Conservation (phyloP, 1,284 basidiomycete genomes). For the Tremellales sp. region DNA sequence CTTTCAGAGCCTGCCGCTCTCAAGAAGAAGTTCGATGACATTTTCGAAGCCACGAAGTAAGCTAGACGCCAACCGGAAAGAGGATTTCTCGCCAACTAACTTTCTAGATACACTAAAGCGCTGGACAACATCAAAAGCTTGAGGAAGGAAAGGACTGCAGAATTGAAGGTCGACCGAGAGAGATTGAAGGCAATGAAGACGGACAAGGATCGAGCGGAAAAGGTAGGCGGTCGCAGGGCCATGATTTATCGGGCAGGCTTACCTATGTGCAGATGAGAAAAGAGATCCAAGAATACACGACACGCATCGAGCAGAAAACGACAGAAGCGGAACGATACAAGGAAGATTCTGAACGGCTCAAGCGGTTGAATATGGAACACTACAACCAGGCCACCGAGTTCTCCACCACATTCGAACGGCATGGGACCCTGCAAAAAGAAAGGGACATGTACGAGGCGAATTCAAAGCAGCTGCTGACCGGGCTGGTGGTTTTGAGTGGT, state of each 20-base stretch:
- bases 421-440: constrained; percentile 64
- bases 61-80: constrained; percentile 16
- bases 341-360: constrained; percentile 62
- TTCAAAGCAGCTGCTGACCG: constrained; percentile 57
- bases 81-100: background rate
- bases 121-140: constrained; percentile 86
- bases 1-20: constrained; percentile 82
- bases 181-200: constrained; percentile 72
- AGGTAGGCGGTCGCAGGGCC: constrained; percentile 33
- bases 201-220: constrained; percentile 84
- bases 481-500: constrained; percentile 68
- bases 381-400: constrained; percentile 81
- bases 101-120: constrained; percentile 85
- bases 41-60: constrained; percentile 95
- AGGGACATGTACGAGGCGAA: constrained; percentile 64
- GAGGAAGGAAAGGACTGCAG: constrained; percentile 82
- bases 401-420: constrained; percentile 71
- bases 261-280: constrained; percentile 30
- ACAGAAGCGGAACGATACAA: constrained; percentile 70
- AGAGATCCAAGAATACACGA: constrained; percentile 56
- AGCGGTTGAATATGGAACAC: constrained; percentile 72
- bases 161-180: constrained; percentile 83
- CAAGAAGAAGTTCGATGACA: constrained; percentile 99
- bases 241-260: background rate
- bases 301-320: constrained; percentile 67